Base-by-base conservation (phyloP, 1,284 basidiomycete genomes). In the Tilletia caries region DNA sequence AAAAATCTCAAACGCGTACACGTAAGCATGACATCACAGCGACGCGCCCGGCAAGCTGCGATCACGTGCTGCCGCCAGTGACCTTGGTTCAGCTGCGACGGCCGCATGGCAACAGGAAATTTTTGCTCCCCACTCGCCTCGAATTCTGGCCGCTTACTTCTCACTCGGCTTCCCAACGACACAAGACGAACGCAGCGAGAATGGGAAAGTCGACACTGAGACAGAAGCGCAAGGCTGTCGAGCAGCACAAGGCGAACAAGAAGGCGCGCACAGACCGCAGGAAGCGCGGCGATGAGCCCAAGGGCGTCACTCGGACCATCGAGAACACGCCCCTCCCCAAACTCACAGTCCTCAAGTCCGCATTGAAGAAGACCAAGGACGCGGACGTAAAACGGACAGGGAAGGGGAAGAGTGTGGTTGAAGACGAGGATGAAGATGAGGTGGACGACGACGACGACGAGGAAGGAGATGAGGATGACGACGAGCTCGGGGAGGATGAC, bases 311-410 rank as follows among this genome's bases (percentile, higher is more conserved):
- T 0, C 88, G 89, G 50, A 98, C 95, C 0, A 89, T 98, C 44
- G 95, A 98, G 82, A 98, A 97, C 83, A 92, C 90, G 66, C 89
- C 95, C 72, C 90, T 94, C 83, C 92, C 89, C 83, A 93, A 96
- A 77, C 91, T 92, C 2, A 92, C 91, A 46, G 90, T 91, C 27
- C 81, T 84, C 37, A 80, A 80, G 60, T 78, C 79, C 3, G 23
- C 52, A 13, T 13, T 29, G 15, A 54, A 15, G 12, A 54, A 54
- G 52, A 54, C n/a, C n/a, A 13, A 23, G 6, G 25, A 29, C 25
- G 62, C 71, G 80, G 44, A 78, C 1, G 50, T 8, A 10, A 54
- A 54, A 10, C 10, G 20, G 50, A 10, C 50, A 13, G 50, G 23
- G 23, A 54, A 54, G 33, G 70, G 76, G 2, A 81, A 77, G 4